phyloP scores from a whole-genome alignment of 2,329 filamentous ascomycete genomes.

The Nemania sp. region DNA sequence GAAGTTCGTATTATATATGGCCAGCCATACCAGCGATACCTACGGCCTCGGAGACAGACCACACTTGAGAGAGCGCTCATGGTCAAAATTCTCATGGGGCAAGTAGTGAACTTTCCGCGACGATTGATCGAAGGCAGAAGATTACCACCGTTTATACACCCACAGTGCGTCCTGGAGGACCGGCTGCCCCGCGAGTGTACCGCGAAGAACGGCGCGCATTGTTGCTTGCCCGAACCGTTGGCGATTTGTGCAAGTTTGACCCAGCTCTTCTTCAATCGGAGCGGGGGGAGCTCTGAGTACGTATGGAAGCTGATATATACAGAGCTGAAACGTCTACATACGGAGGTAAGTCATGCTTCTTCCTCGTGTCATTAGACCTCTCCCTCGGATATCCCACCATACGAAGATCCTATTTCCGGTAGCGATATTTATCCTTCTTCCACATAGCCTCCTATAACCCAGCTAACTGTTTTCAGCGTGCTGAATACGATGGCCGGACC shows the following conservation, averaged over 20 bases:
- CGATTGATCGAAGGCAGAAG: slow-evolving; percentile 29
- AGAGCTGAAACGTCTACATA: slow-evolving; percentile 26
- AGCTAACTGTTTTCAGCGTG: no score
- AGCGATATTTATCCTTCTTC: not conserved
- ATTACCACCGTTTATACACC: slow-evolving; percentile 38
- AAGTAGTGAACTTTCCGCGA: slow-evolving; percentile 31
- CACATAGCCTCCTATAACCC: no score
- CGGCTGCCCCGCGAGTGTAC: slow-evolving; percentile 14
- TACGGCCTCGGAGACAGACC: slow-evolving; percentile 4
- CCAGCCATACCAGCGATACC: not conserved
- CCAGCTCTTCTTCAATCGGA: slow-evolving; percentile 31
- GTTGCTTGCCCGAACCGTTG: slow-evolving; percentile 33
- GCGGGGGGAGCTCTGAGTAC: slow-evolving; percentile 25
- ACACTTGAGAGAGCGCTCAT: slow-evolving; percentile 25
- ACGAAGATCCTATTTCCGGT: not conserved
- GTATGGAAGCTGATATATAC: slow-evolving; percentile 34
- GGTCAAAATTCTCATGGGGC: slow-evolving; percentile 30
- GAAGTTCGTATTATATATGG: slow-evolving; percentile 5
- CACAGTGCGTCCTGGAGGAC: slow-evolving; percentile 30
- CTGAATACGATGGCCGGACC: no score
- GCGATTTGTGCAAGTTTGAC: slow-evolving; percentile 35
- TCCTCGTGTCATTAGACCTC: not conserved
- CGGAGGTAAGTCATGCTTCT: slow-evolving; percentile 19
- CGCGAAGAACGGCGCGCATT: slow-evolving; percentile 27
- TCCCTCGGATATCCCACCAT: not conserved